Evolutionary conservation across 192 early-diverging fungal genomes (phyloP), one percentile per base, ranked within the genome.

Genomic region (Backusella luteola): DNA sequence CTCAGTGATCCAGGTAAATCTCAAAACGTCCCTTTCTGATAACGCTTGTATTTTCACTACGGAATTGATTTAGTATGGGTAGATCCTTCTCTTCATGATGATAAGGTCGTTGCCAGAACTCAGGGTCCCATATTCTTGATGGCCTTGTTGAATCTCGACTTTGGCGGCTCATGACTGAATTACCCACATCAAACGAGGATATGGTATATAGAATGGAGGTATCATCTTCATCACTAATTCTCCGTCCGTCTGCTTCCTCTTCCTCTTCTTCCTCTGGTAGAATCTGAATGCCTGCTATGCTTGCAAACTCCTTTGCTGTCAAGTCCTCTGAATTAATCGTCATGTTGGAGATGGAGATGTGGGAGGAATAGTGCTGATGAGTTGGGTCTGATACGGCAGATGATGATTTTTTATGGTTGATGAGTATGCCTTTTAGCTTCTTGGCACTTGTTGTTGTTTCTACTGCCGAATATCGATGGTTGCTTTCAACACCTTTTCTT

Each of bases 281-380:
- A 17, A 79, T 79, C 1, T 32, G 32, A 49, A 79, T 79, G 2
- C 78, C 78, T 8, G 74, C 74, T 23, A 79, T 71, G 67, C 75
- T 74, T 19, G 78, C 78, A 72, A 79, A 79, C 46, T 79, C 73
- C 19, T 74, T 74, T 34, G 78, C 78, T 12, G 78, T 79, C 23
- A 79, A 32, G 63, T 79, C 68, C 11, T 76, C 78, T 21, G 78
- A 79, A 32, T 79, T 74, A 1, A 73, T 44, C 0, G 73, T 79
- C 14, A 76, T 26, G 38, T 79, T 79, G 11, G 78, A 75, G 11
- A 49, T 17, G 9, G 53, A 59, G 0, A 59, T 6, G 17, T 23
- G 67, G 17, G 66, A 69, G 1, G 41, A 35, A 17, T 36, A 36
- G 67, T 36, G 35, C 12, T 15, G 34, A 34, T 63, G 21, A 1